Percentiles rank a stretch among this genome's conserved stretches.
These are phyloP conservation scores for Gossypium raimondii DNA, from an alignment of 345 rosid species.

Conservation along the genomic window DNA sequence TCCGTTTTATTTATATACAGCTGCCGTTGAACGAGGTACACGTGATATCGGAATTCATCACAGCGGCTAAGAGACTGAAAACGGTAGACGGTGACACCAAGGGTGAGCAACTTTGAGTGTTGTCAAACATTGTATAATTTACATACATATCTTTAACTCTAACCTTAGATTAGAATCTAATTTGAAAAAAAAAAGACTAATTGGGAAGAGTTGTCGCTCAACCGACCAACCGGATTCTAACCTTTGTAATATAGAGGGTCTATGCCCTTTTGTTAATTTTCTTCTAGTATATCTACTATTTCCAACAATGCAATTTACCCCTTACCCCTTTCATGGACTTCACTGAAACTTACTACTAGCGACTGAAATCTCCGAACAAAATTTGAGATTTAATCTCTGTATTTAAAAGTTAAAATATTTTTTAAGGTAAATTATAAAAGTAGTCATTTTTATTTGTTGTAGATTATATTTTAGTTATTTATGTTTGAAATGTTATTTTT, in stretches of 20 bases:
- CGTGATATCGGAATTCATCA: slow-evolving; percentile 19
- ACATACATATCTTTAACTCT: slow-evolving; percentile 31
- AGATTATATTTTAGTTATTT: too few relatives aligned
- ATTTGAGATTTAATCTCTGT: neutral
- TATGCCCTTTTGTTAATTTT: neutral
- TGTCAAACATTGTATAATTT: slow-evolving; percentile 23
- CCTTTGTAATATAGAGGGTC: slow-evolving; percentile 17
- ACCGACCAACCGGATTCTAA: slow-evolving; percentile 21
- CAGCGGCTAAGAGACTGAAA: slow-evolving; percentile 15
- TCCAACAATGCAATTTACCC: neutral
- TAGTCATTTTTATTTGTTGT: fast-evolving
- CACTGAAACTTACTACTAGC: neutral
- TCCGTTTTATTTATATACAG: neutral
- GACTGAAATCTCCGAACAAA: neutral
- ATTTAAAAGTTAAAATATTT: too few relatives aligned
- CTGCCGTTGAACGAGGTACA: slow-evolving; percentile 12
- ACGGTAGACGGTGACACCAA: neutral
- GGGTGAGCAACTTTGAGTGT: slow-evolving; percentile 21
- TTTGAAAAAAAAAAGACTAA: slow-evolving; percentile 14
- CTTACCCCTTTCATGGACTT: neutral
- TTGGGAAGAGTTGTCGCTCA: slow-evolving; percentile 18
- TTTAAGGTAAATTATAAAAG: too few relatives aligned
- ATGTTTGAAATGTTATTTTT: too few relatives aligned
- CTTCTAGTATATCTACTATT: neutral
- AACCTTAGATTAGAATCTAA: slow-evolving; percentile 44